These are phyloP conservation scores for Pythium myriotylum DNA, from an alignment of 352 stramenopile genomes.

Conservation along the genomic window DNA sequence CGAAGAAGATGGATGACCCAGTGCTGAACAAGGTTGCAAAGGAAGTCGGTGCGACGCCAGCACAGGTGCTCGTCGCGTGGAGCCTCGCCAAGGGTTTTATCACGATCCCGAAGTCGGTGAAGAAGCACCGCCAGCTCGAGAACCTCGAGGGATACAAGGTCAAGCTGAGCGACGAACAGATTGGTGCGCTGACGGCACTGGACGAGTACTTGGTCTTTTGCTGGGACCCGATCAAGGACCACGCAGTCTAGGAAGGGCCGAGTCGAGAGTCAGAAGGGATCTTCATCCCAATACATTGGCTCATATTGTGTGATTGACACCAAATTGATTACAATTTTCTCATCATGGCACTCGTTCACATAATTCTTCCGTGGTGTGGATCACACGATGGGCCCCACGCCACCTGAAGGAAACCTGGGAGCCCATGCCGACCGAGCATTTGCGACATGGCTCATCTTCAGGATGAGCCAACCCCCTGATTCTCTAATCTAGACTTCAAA, in stretches of 20 bases:
- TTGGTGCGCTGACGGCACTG: conserved; percentile 30
- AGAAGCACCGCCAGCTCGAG: conserved; percentile 30
- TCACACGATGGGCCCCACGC: no score
- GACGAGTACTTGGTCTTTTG: conserved; percentile 26
- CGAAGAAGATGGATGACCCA: conserved; percentile 27
- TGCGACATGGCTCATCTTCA: conserved; percentile 2
- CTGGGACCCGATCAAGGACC: conserved; percentile 34
- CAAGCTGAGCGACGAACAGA: conserved; percentile 21
- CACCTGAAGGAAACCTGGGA: no score
- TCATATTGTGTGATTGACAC: no score
- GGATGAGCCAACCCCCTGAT: not conserved
- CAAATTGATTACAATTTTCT: no score
- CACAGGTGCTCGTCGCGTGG: conserved; percentile 44
- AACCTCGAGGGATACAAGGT: conserved; percentile 35
- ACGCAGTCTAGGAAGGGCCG: conserved; percentile 27
- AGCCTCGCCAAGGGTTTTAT: conserved; percentile 36
- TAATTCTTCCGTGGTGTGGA: no score
- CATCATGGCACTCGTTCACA: no score
- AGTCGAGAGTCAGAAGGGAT: no score
- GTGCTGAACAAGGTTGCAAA: conserved; percentile 29
- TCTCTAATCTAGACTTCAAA: not conserved
- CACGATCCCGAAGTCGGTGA: conserved; percentile 48
- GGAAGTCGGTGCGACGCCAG: conserved; percentile 20
- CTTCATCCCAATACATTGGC: no score
- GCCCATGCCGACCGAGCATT: no score